phyloP scores from a whole-genome alignment of 2,329 filamentous ascomycete genomes.

The Verticillium dahliae region DNA sequence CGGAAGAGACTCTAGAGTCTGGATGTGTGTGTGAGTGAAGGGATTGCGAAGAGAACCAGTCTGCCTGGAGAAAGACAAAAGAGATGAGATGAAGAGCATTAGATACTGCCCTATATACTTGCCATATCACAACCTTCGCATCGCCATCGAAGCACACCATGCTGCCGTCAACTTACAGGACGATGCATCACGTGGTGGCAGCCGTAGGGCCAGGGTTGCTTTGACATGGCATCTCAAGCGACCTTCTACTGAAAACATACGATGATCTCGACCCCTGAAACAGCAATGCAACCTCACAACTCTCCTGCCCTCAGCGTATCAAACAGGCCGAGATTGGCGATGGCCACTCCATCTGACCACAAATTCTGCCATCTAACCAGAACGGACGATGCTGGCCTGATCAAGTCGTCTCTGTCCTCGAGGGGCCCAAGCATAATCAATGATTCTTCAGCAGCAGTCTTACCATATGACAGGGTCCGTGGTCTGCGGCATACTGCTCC shows the following conservation, averaged over 20 bases:
- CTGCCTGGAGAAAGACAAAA: not conserved
- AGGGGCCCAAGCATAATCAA: not conserved
- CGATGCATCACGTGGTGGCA: not conserved
- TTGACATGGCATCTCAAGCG: not conserved
- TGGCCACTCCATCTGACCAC: not conserved
- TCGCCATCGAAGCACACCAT: not conserved
- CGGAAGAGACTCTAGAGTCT: conserved; percentile 1
- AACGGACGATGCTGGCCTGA: not conserved
- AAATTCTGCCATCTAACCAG: not conserved
- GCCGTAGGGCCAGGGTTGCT: not conserved
- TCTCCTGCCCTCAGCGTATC: not conserved
- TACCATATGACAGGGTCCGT: not conserved
- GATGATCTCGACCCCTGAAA: conserved; percentile 7
- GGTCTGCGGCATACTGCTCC: not conserved
- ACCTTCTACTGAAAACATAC: not conserved
- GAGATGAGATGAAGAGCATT: not conserved
- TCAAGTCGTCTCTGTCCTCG: not conserved
- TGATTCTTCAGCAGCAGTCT: not conserved
- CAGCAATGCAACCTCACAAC: conserved; percentile 7
- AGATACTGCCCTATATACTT: not conserved
- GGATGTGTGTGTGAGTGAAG: not conserved
- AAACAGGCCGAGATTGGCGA: conserved; percentile 1
- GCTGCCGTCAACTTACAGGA: conserved; percentile 5
- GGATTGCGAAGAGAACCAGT: conserved; percentile 1
- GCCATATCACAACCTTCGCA: not conserved